Conservation (phyloP, 768 basidiomycete genomes). For the Lentinula lateritia region DNA sequence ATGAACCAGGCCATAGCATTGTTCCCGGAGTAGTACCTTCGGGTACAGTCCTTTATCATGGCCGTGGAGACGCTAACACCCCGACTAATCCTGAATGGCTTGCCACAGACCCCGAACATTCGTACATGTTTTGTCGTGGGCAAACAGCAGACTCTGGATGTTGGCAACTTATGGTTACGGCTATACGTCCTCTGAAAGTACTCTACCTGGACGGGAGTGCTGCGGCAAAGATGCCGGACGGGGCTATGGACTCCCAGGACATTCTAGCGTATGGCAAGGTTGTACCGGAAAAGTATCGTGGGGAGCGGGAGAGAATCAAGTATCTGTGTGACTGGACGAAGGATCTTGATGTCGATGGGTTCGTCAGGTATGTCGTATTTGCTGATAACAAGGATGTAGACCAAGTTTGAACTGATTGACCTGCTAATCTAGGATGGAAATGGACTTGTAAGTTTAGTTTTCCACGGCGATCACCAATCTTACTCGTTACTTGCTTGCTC, state of each 20-base stretch:
- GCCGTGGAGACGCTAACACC: constrained; percentile 7
- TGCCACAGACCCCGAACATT: constrained; percentile 17
- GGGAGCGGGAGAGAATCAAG: constrained; percentile 29
- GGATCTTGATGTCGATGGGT: constrained; percentile 36
- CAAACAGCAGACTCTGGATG: constrained; percentile 14
- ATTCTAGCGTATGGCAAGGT: constrained; percentile 36
- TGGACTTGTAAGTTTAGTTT: constrained; percentile 36
- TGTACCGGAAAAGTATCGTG: constrained; percentile 9
- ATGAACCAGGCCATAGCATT: constrained; percentile 14
- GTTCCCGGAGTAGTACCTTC: constrained; percentile 13
- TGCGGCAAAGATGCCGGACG: constrained; percentile 34
- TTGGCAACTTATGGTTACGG: constrained; percentile 32
- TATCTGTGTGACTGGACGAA: constrained; percentile 40
- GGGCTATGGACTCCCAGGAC: constrained; percentile 43
- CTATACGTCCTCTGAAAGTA: constrained; percentile 34
- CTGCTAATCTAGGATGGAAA: constrained; percentile 36
- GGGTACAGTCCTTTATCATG: constrained; percentile 18
- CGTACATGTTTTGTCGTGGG: constrained; percentile 28
- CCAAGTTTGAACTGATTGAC: not conserved
- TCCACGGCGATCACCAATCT: not conserved
- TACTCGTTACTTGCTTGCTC: not conserved
- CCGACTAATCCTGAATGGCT: constrained; percentile 15
- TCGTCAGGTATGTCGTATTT: constrained; percentile 29
- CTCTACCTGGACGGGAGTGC: constrained; percentile 51
- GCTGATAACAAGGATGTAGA: not conserved